These are phyloP conservation scores for Aspergillus diversus DNA, from an alignment of 495 filamentous ascomycete species.

Conservation along the genomic window DNA sequence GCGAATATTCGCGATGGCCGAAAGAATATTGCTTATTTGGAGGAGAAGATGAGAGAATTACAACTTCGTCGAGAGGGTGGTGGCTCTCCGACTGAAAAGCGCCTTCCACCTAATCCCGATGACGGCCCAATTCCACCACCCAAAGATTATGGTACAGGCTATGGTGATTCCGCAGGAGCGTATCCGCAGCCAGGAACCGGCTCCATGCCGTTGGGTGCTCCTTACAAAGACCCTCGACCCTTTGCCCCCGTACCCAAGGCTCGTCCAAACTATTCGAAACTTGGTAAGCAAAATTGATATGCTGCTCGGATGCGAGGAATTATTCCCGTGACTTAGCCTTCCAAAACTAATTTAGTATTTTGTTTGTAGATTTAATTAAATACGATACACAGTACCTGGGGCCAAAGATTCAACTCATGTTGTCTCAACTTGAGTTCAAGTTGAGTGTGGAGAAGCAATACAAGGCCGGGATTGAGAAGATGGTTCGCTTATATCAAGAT, in stretches of 20 bases:
- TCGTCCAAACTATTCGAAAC: conserved; percentile 90
- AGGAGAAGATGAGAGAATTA: conserved; percentile 85
- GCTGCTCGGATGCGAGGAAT: background rate
- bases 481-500: conserved; percentile 96
- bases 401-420: conserved; percentile 97
- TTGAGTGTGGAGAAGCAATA: conserved; percentile 99
- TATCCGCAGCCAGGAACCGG: conserved; percentile 63
- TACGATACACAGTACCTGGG: conserved; percentile 95
- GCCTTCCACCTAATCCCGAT: conserved; percentile 34
- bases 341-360: conserved; percentile 12
- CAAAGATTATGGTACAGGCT: conserved; percentile 64
- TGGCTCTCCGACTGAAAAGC: conserved; percentile 44
- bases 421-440: conserved; percentile 98
- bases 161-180: conserved; percentile 55
- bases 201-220: conserved; percentile 81
- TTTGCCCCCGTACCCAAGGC: conserved; percentile 69
- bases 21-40: conserved; percentile 91
- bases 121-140: conserved; percentile 61
- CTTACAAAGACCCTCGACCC: conserved; percentile 76
- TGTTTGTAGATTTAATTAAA: conserved; percentile 86
- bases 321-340: background rate
- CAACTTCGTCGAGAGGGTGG: conserved; percentile 72
- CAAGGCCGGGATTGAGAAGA: conserved; percentile 98
- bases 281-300: conserved; percentile 61
- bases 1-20: conserved; percentile 90